Evolutionary conservation across 441 rosid species (phyloP), one percentile per base, ranked within the genome.

Genomic region (Codiaeum variegatum): DNA sequence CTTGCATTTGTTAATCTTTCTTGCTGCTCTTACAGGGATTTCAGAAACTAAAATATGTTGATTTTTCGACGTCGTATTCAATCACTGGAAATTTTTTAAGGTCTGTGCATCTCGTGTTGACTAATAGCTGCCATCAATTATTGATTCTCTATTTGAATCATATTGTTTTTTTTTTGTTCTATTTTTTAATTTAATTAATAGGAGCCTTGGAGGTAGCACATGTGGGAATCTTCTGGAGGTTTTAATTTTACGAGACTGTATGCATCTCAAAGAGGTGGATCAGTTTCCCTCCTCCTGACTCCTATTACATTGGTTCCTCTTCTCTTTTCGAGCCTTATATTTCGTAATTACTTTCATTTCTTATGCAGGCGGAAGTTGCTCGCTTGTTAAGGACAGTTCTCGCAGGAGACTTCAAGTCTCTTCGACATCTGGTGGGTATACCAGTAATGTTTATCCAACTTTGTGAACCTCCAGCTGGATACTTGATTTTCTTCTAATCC

Each of bases 11-110:
- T 75, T 67, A 42, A 34, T 71, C 72, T 68, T 67, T 68, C 65
- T n/a, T 66, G 36, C 70, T 46, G 63, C 66, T 64, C 44, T 8
- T 77, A 76, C 82, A 87, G 93, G 93, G 90, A 75, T 80, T 87
- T 62, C 85, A 80, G 16, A 87, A 80, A 70, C 81, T 89, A 69
- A 86, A 80, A 56, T 86, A 85, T 83, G 85, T 84, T 71, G 93
- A 89, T 78, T 85, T 89, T 77, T 87, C 93, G 21, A 84, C 88
- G 1, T 89, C 93, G 9, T 89, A 89, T 76, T 89, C 90, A 8
- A 84, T 89, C 69, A 87, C 87, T 2, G 93, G 93, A 66, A 79
- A 73, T 67, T 89, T 89, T 85, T 80, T 89, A 77, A 83, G 91
- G 93, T 85, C 66, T 16, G 76, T 67, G 46, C 54, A 66, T 73